A percentile compares a stretch with the other conserved stretches of the same genome.
These are phyloP conservation scores for Aspergillus wentii DNA, from an alignment of 495 filamentous ascomycete species.

Conservation along the genomic window DNA sequence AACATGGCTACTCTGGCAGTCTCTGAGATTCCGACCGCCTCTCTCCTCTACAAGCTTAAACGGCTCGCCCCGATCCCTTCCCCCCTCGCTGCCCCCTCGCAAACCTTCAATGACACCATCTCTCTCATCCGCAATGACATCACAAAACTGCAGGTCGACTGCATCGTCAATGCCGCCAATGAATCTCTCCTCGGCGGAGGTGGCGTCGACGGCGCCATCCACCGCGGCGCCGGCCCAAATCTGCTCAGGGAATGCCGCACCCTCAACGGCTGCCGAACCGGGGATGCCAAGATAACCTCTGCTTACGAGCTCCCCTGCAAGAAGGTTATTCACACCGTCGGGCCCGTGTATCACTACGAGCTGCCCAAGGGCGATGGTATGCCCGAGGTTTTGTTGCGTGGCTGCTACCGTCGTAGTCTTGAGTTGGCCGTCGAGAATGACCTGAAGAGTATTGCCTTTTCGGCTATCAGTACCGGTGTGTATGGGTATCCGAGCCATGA, in stretches of 20 bases:
- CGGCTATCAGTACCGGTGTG: conserved; percentile 77
- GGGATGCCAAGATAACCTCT: conserved; percentile 76
- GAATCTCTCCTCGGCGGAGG: conserved; percentile 72
- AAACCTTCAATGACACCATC: conserved; percentile 66
- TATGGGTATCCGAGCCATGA: conserved; percentile 79
- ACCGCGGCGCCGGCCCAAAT: conserved; percentile 67
- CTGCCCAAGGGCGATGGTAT: conserved; percentile 20
- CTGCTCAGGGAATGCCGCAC: conserved; percentile 66
- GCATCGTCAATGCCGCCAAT: conserved; percentile 94
- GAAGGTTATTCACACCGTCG: conserved; percentile 85
- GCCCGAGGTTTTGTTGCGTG: conserved; percentile 48
- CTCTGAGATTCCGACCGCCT: conserved; percentile 61
- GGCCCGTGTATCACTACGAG: conserved; percentile 64
- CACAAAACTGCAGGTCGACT: conserved; percentile 71
- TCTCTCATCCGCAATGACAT: conserved; percentile 73
- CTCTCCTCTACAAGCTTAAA: conserved; percentile 51
- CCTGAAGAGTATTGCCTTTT: conserved; percentile 73
- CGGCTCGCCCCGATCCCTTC: conserved; percentile 23
- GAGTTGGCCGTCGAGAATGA: conserved; percentile 62
- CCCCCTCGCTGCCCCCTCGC: conserved; percentile 31
- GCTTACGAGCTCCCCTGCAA: conserved; percentile 71
- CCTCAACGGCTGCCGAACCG: conserved; percentile 69
- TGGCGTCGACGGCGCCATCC: conserved; percentile 86
- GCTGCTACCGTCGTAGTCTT: conserved; percentile 74
- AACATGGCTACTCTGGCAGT: too few species aligned